Percentiles rank a stretch among this genome's conserved stretches.
phyloP scores from a whole-genome alignment of 1,139 yeast genomes.

The Arxiozyma telluris region DNA sequence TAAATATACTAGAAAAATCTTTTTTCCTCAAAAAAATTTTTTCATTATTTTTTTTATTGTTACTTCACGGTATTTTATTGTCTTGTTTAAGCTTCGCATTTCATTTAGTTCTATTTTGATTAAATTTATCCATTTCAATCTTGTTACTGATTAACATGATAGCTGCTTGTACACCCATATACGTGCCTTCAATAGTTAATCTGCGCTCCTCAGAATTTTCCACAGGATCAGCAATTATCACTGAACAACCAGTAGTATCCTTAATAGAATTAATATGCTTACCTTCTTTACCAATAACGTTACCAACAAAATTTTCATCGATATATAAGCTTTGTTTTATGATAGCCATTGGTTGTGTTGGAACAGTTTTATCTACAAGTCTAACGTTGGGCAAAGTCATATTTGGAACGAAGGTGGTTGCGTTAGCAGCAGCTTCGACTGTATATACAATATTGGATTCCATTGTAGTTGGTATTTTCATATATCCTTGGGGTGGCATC shows the following conservation, averaged over 20 bases:
- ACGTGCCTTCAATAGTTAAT: constrained; percentile 61
- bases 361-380: constrained; percentile 18
- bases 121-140: constrained; percentile 38
- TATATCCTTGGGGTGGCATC: background rate
- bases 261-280: constrained; percentile 73
- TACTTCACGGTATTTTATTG: too few relatives aligned
- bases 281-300: constrained; percentile 83
- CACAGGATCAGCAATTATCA: constrained; percentile 51
- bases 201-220: constrained; percentile 53
- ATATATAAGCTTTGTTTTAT: constrained; percentile 57
- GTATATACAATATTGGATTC: constrained; percentile 15
- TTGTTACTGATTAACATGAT: constrained; percentile 68
- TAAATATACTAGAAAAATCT: too few relatives aligned
- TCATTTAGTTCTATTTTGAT: background rate
- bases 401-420: constrained; percentile 22
- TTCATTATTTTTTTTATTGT: too few relatives aligned
- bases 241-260: constrained; percentile 66
- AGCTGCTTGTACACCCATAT: constrained; percentile 68
- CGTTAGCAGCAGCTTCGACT: constrained; percentile 22
- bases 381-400: constrained; percentile 25
- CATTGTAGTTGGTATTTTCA: background rate
- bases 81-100: background rate
- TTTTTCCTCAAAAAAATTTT: too few relatives aligned
- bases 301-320: constrained; percentile 72
- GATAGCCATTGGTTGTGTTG: constrained; percentile 17